A percentile compares a stretch with the other conserved stretches of the same genome.
Conservation (phyloP, 495 filamentous ascomycete species). For the Tetracladium marchalianum region DNA sequence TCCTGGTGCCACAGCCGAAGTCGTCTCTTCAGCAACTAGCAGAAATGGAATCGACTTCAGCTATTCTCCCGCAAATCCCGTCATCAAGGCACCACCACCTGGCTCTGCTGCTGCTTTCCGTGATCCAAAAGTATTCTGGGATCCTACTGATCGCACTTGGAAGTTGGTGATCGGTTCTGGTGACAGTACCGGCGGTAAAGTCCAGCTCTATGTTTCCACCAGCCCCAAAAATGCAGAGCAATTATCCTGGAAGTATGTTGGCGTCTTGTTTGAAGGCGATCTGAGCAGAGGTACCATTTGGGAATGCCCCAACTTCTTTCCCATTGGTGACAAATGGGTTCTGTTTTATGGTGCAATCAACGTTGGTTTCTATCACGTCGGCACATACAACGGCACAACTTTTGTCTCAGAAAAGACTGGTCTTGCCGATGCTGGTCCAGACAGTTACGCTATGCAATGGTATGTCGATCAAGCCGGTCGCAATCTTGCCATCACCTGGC, state of each 20-base stretch:
- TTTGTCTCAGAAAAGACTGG: slow-evolving; percentile 22
- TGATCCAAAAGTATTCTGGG: slow-evolving; percentile 16
- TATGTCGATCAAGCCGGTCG: slow-evolving; percentile 9
- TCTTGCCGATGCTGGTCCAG: slow-evolving; percentile 14
- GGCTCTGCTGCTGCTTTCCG: slow-evolving; percentile 11
- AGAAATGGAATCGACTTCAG: slow-evolving; percentile 10
- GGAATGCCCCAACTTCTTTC: slow-evolving; percentile 24
- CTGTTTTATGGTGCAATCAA: slow-evolving; percentile 11
- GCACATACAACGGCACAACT: slow-evolving; percentile 27
- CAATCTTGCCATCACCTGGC: slow-evolving; percentile 15
- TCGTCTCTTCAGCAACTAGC: slow-evolving; percentile 3
- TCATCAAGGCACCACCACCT: slow-evolving; percentile 16
- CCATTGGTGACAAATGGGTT: slow-evolving; percentile 20
- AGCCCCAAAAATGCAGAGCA: not conserved
- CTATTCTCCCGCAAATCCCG: slow-evolving; percentile 14
- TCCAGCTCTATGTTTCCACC: slow-evolving; percentile 9
- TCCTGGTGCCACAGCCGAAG: slow-evolving; percentile 1
- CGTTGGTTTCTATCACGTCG: slow-evolving; percentile 24
- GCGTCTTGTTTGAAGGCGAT: slow-evolving; percentile 9
- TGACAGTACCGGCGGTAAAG: slow-evolving; percentile 7
- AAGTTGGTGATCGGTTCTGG: slow-evolving; percentile 15
- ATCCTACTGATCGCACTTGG: slow-evolving; percentile 10
- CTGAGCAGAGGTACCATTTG: slow-evolving; percentile 15
- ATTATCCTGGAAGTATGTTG: slow-evolving; percentile 11
- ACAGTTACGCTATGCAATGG: slow-evolving; percentile 13